A percentile compares a stretch with the other conserved stretches of the same genome.
Conservation (phyloP, 768 basidiomycete species). For the Pulveroboletus ravenelii region DNA sequence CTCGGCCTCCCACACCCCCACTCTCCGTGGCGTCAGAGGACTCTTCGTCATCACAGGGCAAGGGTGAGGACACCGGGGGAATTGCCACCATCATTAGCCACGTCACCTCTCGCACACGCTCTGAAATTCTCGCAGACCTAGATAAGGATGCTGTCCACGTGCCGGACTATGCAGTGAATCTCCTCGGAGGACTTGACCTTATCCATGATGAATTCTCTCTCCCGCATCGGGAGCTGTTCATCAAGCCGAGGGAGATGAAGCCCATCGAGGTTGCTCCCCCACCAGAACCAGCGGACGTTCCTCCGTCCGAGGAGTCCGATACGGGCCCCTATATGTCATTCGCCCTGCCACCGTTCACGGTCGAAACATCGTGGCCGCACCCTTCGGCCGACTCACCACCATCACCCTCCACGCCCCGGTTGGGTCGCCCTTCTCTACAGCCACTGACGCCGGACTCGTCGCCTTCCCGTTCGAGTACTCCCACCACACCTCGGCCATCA, state of each 20-base stretch:
- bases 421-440: slow-evolving; percentile 26
- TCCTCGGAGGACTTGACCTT: slow-evolving; percentile 40
- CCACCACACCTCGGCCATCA: slow-evolving; percentile 24
- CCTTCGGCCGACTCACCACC: slow-evolving; percentile 16
- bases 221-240: slow-evolving; percentile 28
- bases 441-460: slow-evolving; percentile 29
- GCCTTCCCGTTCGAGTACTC: slow-evolving; percentile 29
- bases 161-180: slow-evolving; percentile 43
- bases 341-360: slow-evolving; percentile 25
- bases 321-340: slow-evolving; percentile 32
- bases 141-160: slow-evolving; percentile 34
- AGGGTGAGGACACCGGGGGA: slow-evolving; percentile 22
- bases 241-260: slow-evolving; percentile 27
- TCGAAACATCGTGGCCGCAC: slow-evolving; percentile 18
- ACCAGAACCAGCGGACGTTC: slow-evolving; percentile 11
- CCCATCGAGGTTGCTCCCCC: slow-evolving; percentile 27
- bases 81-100: slow-evolving; percentile 37
- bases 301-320: slow-evolving; percentile 33
- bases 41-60: slow-evolving; percentile 23
- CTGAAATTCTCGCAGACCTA: slow-evolving; percentile 35
- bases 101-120: slow-evolving; percentile 30
- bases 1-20: slow-evolving; percentile 29
- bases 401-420: slow-evolving; percentile 18
- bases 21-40: slow-evolving; percentile 24
- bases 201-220: slow-evolving; percentile 32